phyloP scores from a whole-genome alignment of 371 early-diverging fungal species.

The Mortierella sp. region DNA sequence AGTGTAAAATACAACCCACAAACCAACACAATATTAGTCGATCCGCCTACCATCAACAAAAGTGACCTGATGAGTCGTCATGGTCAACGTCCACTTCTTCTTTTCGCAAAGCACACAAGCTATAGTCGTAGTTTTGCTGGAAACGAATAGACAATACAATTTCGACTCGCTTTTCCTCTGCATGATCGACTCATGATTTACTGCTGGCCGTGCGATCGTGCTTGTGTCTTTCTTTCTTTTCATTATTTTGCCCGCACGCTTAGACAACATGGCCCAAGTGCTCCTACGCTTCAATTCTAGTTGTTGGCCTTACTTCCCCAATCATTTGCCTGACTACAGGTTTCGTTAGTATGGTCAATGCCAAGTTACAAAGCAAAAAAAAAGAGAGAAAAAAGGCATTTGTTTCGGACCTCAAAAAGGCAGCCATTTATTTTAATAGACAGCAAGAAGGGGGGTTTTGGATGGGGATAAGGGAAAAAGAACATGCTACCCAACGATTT shows the following conservation, averaged over 20 bases:
- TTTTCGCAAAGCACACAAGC: neutral
- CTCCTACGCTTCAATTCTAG: neutral
- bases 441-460: constrained; percentile 9
- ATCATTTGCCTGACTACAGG: too few relatives aligned
- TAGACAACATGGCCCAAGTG: neutral
- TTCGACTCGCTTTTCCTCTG: too few relatives aligned
- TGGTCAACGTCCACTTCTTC: neutral
- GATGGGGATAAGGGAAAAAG: neutral
- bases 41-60: neutral
- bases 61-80: neutral
- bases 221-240: neutral
- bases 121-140: neutral
- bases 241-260: neutral
- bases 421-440: constrained; percentile 40
- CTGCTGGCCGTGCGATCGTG: neutral
- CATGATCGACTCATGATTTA: neutral
- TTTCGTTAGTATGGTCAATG: neutral
- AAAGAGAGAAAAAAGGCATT: constrained; percentile 14
- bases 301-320: too few relatives aligned
- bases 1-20: constrained; percentile 24
- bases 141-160: neutral
- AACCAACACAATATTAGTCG: neutral
- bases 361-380: neutral
- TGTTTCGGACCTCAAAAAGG: constrained; percentile 46
- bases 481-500: constrained; percentile 12